Evolutionary conservation across 2,329 filamentous ascomycete species (phyloP).

Genomic region (Aspergillus piperis): DNA sequence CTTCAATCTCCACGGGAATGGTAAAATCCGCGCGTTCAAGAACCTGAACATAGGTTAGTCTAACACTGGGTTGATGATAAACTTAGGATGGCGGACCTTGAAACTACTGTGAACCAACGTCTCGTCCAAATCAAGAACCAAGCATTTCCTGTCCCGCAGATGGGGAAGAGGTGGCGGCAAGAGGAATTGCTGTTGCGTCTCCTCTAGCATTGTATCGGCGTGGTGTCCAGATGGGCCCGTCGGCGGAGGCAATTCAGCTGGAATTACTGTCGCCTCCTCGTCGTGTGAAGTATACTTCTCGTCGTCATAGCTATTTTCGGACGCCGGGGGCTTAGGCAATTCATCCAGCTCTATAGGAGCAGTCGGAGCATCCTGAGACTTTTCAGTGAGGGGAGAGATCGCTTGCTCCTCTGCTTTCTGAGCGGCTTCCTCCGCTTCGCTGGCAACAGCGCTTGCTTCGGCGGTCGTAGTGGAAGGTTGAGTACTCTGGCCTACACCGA

Average conservation of each 20-base stretch:
- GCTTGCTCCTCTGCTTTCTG: conserved; percentile 23
- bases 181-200: conserved; percentile 66
- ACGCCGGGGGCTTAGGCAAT: conserved; percentile 53
- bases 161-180: conserved; percentile 79
- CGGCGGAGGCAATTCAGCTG: conserved; percentile 54
- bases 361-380: conserved; percentile 20
- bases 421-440: conserved; percentile 22
- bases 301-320: conserved; percentile 46
- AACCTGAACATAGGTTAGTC: conserved; percentile 60
- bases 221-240: conserved; percentile 44
- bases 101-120: conserved; percentile 98
- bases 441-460: conserved; percentile 13
- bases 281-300: conserved; percentile 47
- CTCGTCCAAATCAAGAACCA: conserved; percentile 94
- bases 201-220: conserved; percentile 32
- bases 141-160: conserved; percentile 84
- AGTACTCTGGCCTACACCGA: conserved; percentile 6
- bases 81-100: conserved; percentile 64
- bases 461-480: conserved; percentile 15
- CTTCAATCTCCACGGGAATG: conserved; percentile 97
- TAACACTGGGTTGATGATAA: neutral
- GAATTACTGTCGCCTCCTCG: conserved; percentile 43
- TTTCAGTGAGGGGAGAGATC: conserved; percentile 8
- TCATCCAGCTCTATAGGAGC: conserved; percentile 54
- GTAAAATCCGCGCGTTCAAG: conserved; percentile 98